These are phyloP conservation scores for Vairimorpha necatrix DNA, from an alignment of 371 early-diverging fungal species.

Conservation along the genomic window DNA sequence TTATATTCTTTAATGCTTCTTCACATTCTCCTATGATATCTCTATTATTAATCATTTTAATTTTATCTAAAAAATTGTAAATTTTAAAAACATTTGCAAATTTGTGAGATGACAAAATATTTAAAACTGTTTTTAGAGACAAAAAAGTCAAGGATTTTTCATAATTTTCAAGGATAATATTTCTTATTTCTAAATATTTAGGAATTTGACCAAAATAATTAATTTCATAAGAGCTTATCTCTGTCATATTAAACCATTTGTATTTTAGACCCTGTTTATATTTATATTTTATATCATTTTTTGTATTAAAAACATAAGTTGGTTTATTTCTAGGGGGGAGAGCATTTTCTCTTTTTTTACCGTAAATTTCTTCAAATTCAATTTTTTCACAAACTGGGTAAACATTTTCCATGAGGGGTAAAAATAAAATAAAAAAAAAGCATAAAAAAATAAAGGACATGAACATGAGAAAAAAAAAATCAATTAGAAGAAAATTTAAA, in stretches of 20 bases:
- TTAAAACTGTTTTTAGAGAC: background rate
- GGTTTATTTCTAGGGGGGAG: conserved; percentile 14
- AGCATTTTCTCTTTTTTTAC: conserved; percentile 43
- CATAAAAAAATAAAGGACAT: background rate
- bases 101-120: background rate
- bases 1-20: background rate
- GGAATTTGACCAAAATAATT: background rate
- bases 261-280: background rate
- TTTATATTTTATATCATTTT: background rate
- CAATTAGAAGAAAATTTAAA: background rate
- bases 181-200: conserved; percentile 30
- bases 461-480: background rate
- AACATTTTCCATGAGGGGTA: conserved; percentile 37
- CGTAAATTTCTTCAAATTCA: conserved; percentile 53
- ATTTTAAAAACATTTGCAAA: conserved; percentile 38
- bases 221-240: conserved; percentile 4
- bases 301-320: conserved; percentile 8
- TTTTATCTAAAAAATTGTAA: conserved; percentile 24
- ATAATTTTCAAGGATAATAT: conserved; percentile 24
- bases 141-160: background rate
- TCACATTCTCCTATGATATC: conserved; percentile 4
- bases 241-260: background rate
- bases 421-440: conserved; percentile 9
- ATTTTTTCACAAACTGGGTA: conserved; percentile 51
- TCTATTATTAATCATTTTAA: conserved; percentile 10